Base-by-base conservation (phyloP, 1,139 yeast genomes). In the Saccharomyces hybrid region DNA sequence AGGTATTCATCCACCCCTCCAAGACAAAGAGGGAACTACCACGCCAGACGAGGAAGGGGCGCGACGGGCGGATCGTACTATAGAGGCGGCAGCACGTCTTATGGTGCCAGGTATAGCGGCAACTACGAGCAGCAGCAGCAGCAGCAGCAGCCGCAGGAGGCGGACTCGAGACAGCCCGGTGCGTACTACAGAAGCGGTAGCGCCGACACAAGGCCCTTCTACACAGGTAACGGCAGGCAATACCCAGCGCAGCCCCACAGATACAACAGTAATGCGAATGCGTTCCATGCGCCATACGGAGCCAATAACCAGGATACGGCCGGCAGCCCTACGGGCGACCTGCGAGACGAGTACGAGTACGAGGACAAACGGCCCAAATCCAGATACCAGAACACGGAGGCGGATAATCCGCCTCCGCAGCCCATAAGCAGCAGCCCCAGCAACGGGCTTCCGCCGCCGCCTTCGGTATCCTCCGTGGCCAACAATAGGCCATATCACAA, bases 371-470 rank as follows among this genome's bases (percentile, higher is more conserved):
- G 44, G 4, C 44, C 11, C 6, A 38, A 38, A 9, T 38, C 44
- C 44, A 38, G 44, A 38, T 38, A 38, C 25, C 44, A 38, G 11
- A 38, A 9, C 44, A 38, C 6, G 26, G n/a, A 38, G 25, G 44
- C 25, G 1, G 44, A 38, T 8, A 20, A 38, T 38, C 44, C 44
- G 25, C 25, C 0, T 13, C 44, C 11, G 13, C 44, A 38, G 13
- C 25, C 44, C 2, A 2, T 38, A 11, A 38, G 44, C 50, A 31
- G 41, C 41, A 28, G 14, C 44, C 8, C 20, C 50, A 28, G 4
- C 26, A 48, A 23, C 44, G 38, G 38, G 42, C 50, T 25, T 23
- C 50, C 50, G 50, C 50, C 41, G 11, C 50, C 50, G 8, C 41
- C 42, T 11, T 25, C 31, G 13, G 48, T 26, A 46, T 27, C 48